phyloP scores from a whole-genome alignment of 2,329 filamentous ascomycete species.

The Ploettnerulaceae sp. region DNA sequence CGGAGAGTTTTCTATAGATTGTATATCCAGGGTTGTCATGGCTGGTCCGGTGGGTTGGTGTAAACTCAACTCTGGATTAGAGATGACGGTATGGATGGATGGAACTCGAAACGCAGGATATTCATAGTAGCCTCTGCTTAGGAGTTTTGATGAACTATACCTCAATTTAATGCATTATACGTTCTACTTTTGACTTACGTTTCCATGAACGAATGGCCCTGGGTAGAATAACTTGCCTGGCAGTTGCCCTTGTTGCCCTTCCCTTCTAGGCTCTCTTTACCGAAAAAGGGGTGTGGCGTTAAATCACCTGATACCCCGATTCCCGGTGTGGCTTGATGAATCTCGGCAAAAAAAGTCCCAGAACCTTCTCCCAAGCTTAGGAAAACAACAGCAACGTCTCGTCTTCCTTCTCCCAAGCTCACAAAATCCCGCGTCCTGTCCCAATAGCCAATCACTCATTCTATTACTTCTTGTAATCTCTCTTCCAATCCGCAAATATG shows the following conservation, averaged over 20 bases:
- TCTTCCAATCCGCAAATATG: conserved; percentile 20
- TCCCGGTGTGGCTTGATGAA: not conserved
- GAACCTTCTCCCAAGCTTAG: conserved; percentile 9
- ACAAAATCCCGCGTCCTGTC: not conserved
- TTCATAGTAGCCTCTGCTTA: not conserved
- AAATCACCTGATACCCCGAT: not conserved
- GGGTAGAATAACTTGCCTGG: not conserved
- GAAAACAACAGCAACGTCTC: conserved; percentile 9
- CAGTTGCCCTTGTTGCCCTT: not conserved
- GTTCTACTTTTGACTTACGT: not conserved
- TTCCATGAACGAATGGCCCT: not conserved
- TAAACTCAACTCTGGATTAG: not conserved
- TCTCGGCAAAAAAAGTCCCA: not conserved
- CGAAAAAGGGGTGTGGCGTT: no score
- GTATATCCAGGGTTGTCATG: conserved; percentile 18
- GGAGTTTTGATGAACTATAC: conserved; percentile 3
- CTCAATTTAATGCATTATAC: conserved; percentile 4
- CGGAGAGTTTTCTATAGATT: conserved; percentile 23
- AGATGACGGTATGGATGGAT: not conserved
- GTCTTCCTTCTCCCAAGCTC: conserved; percentile 7
- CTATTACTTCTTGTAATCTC: not conserved
- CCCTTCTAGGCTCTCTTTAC: not conserved
- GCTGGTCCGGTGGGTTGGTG: not conserved
- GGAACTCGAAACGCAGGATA: not conserved
- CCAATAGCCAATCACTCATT: conserved; percentile 6